Base-by-base conservation (phyloP, 2,329 filamentous ascomycete genomes). In the Phialemoniopsis sp. region DNA sequence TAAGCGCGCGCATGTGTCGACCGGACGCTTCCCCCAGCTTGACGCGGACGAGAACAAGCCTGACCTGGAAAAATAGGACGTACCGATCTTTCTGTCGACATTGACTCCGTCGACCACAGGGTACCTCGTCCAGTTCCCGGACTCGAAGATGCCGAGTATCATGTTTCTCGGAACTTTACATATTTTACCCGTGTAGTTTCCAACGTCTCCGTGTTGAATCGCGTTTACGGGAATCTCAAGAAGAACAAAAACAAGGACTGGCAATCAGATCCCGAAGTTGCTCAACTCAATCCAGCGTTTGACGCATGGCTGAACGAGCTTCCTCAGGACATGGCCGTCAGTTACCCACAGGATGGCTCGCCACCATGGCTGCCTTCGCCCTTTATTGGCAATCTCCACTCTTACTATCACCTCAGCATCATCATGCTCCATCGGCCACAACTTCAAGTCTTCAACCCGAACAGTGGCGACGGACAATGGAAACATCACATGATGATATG, bases 381-480 rank as follows among this genome's bases (percentile, higher is more conserved):
- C 50, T 95, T 90, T 54, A 73, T 94, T 35, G 91, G 88, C 29
- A 95, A 95, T 55, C 72, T 95, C 61, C 87, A 95, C 56, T 85
- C 83, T 3, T 95, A 97, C 60, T 90, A 93, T 59, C 83, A 94
- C 50, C 72, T 97, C 14, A 84, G 81, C 13, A 75, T 91, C 36
- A 89, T 97, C 39, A 81, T 97, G 62, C 82, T 95, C 42, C 85
- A 95, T 58, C 79, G 91, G 32, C 90, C 91, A 15, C 89, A 95
- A 54, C 66, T 97, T 30, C 82, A 82, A 12, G 83, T 87, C 40
- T 79, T 90, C 40, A 85, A 90, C 42, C 85, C 85, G 2, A 85
- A 81, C 40, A 63, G 70, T 5, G 65, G 76, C 8, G 85, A 89
- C 37, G 85, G 83, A 4, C 76, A 80, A 42, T 96, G 90, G 89